A percentile compares a stretch with the other conserved stretches of the same genome.
Evolutionary conservation across 768 basidiomycete genomes (phyloP).

Genomic region (Termitomyces sp.): DNA sequence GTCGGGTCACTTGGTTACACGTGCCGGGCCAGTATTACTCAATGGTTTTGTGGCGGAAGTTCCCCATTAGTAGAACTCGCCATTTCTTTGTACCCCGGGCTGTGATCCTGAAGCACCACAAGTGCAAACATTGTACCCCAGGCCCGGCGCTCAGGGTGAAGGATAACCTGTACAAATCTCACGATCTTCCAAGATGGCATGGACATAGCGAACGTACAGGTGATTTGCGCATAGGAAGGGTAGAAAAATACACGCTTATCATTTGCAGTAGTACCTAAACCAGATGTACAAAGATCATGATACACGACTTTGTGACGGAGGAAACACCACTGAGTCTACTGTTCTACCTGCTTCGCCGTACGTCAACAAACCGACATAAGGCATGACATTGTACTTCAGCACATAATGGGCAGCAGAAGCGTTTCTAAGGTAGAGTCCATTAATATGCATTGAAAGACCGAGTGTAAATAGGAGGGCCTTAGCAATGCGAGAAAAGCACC

Average conservation of each 20-base stretch:
- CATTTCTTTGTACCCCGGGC: neutral
- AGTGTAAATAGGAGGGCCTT: neutral
- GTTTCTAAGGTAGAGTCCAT: conserved; percentile 36
- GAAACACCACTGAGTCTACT: conserved; percentile 31
- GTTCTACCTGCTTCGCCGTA: conserved; percentile 66
- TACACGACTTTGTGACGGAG: conserved; percentile 31
- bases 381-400: conserved; percentile 88
- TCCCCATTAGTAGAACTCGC: neutral
- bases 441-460: neutral
- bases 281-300: conserved; percentile 16
- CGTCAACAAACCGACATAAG: conserved; percentile 74
- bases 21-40: neutral
- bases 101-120: neutral
- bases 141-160: no score
- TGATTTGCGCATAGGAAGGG: neutral
- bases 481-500: neutral
- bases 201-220: neutral
- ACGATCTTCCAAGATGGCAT: neutral
- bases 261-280: neutral
- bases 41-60: conserved; percentile 6
- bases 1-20: neutral
- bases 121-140: neutral
- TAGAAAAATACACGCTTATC: neutral
- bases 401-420: conserved; percentile 60
- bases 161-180: neutral